These are phyloP conservation scores for Dactylellina haptotyla DNA, from an alignment of 2,329 filamentous ascomycete species.

Conservation along the genomic window DNA sequence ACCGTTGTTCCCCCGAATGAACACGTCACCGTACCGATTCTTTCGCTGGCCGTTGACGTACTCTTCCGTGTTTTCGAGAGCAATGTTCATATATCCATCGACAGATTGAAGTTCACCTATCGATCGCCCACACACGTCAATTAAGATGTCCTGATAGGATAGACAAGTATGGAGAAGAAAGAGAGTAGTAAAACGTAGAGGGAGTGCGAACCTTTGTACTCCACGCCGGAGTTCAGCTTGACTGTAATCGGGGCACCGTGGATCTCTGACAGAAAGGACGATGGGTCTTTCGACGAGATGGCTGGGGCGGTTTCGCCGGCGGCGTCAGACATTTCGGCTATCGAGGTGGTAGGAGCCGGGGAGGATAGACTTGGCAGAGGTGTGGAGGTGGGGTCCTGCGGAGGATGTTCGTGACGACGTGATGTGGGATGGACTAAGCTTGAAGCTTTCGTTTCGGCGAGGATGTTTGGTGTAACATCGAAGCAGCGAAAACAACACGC, in stretches of 20 bases:
- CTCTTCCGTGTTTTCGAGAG: conserved; percentile 93
- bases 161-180: no score
- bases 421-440: conserved; percentile 9
- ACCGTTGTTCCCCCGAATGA: conserved; percentile 77
- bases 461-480: conserved; percentile 12
- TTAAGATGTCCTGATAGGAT: no score
- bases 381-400: neutral
- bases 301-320: conserved; percentile 10
- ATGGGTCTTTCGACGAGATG: conserved; percentile 76
- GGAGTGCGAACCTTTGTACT: conserved; percentile 88
- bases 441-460: neutral
- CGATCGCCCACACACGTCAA: neutral
- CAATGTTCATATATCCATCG: conserved; percentile 99
- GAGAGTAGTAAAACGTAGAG: no score
- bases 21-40: conserved; percentile 74
- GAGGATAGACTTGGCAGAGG: neutral
- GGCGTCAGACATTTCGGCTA: conserved; percentile 41
- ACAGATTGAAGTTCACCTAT: conserved; percentile 93
- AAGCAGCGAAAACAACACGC: conserved; percentile 16
- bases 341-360: neutral
- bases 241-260: conserved; percentile 94
- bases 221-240: conserved; percentile 97
- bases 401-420: conserved; percentile 19
- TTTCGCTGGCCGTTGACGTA: conserved; percentile 75
- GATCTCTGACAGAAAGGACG: conserved; percentile 90